phyloP scores from a whole-genome alignment of 192 early-diverging fungal genomes.

The Piromyces sp. region DNA sequence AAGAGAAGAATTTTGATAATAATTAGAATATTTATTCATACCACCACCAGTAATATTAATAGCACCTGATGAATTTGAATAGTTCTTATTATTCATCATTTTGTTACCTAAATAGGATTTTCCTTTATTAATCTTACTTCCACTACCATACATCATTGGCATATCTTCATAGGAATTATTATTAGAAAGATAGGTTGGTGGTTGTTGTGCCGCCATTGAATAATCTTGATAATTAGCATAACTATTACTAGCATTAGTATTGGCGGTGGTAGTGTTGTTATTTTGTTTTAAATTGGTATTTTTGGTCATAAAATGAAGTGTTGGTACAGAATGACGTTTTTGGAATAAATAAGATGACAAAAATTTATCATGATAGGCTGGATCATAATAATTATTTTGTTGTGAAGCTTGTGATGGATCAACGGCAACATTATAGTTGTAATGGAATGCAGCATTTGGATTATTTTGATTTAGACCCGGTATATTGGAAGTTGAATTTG shows the following conservation, averaged over 20 bases:
- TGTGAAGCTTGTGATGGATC: background rate
- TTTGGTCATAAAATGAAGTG: background rate
- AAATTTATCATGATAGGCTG: background rate
- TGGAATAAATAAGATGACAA: background rate
- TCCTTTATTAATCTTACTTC: background rate
- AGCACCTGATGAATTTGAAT: background rate
- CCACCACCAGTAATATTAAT: background rate
- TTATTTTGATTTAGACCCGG: background rate
- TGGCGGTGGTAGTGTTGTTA: background rate
- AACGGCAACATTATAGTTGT: background rate
- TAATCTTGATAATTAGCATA: background rate
- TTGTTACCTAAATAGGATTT: background rate
- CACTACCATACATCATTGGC: background rate
- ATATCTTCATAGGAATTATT: background rate
- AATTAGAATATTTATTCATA: background rate
- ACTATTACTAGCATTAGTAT: background rate
- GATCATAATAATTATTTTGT: background rate
- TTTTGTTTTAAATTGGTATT: background rate
- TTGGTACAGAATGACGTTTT: background rate
- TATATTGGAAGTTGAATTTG: background rate
- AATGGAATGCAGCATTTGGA: background rate
- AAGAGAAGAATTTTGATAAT: background rate
- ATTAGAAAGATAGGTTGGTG: background rate
- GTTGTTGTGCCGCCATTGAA: background rate
- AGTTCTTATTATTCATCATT: background rate